Percentiles rank a stretch among this genome's conserved stretches.
Conservation (phyloP, 495 filamentous ascomycete species). For the Penicillium canescens region DNA sequence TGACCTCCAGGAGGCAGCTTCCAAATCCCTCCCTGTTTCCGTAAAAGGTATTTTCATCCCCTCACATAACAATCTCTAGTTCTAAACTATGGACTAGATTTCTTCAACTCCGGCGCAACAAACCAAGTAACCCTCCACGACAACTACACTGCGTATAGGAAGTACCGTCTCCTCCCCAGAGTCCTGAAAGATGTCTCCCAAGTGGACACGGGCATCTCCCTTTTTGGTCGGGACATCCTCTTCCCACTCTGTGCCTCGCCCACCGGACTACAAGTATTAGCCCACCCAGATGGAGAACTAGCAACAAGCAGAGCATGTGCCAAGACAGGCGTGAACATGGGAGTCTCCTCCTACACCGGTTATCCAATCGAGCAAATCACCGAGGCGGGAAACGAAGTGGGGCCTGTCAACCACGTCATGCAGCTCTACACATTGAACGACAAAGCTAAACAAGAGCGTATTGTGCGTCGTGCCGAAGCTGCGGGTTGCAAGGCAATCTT, state of each 20-base stretch:
- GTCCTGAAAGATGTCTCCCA: constrained; percentile 51
- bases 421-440: constrained; percentile 76
- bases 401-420: constrained; percentile 54
- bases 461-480: constrained; percentile 38
- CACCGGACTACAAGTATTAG: constrained; percentile 63
- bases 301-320: constrained; percentile 61
- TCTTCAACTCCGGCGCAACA: constrained; percentile 49
- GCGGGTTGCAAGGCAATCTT: constrained; percentile 63
- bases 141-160: constrained; percentile 42
- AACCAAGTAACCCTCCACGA: constrained; percentile 46
- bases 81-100: constrained; percentile 28
- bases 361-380: constrained; percentile 55
- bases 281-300: constrained; percentile 66
- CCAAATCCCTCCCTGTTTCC: constrained; percentile 6
- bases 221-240: constrained; percentile 39
- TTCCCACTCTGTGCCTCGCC: constrained; percentile 53
- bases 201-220: constrained; percentile 39
- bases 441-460: constrained; percentile 55
- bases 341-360: constrained; percentile 56
- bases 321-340: constrained; percentile 43
- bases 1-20: constrained; percentile 20
- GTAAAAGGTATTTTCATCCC: constrained; percentile 12
- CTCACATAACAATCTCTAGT: background rate
- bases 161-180: constrained; percentile 50
- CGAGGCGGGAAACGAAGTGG: constrained; percentile 38